phyloP scores from a whole-genome alignment of 495 filamentous ascomycete genomes.

The Saxophila tyrrhenica region DNA sequence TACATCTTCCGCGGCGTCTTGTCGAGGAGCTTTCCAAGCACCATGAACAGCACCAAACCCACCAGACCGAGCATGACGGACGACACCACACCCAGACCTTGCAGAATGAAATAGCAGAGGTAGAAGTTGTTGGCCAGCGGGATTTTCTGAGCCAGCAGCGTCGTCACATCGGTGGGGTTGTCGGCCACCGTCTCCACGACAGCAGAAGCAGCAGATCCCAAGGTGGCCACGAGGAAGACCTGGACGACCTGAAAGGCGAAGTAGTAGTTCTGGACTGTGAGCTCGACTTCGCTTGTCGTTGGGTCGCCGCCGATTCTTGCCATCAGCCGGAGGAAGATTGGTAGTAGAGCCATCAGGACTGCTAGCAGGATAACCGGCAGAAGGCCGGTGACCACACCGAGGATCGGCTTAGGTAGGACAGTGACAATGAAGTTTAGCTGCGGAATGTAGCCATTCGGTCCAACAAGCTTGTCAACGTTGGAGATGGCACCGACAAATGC shows the following conservation, averaged over 20 bases:
- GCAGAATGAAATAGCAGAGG: slow-evolving; percentile 87
- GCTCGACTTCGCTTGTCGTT: slow-evolving; percentile 64
- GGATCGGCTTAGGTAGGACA: slow-evolving; percentile 55
- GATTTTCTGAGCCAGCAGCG: slow-evolving; percentile 60
- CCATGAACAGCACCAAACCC: slow-evolving; percentile 62
- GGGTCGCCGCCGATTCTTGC: slow-evolving; percentile 72
- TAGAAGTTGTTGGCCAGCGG: slow-evolving; percentile 87
- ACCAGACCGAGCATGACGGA: slow-evolving; percentile 64
- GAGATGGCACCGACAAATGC: slow-evolving; percentile 77
- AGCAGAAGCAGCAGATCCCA: slow-evolving; percentile 64
- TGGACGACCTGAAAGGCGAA: slow-evolving; percentile 94
- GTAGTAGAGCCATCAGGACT: slow-evolving; percentile 80
- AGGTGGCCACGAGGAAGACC: slow-evolving; percentile 80
- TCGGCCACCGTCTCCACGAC: slow-evolving; percentile 52
- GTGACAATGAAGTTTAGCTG: slow-evolving; percentile 61
- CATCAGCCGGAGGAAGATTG: slow-evolving; percentile 69
- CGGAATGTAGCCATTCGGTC: slow-evolving; percentile 41
- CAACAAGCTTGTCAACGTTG: slow-evolving; percentile 61
- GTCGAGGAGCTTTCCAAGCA: slow-evolving; percentile 64
- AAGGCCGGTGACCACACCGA: slow-evolving; percentile 76
- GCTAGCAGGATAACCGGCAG: slow-evolving; percentile 70
- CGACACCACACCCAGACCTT: slow-evolving; percentile 75
- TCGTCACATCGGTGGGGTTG: slow-evolving; percentile 48
- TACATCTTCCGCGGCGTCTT: slow-evolving; percentile 69
- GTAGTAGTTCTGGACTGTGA: slow-evolving; percentile 83